Evolutionary conservation across 176 grass and related monocot genomes (phyloP).

Genomic region (Pharus latifolius): DNA sequence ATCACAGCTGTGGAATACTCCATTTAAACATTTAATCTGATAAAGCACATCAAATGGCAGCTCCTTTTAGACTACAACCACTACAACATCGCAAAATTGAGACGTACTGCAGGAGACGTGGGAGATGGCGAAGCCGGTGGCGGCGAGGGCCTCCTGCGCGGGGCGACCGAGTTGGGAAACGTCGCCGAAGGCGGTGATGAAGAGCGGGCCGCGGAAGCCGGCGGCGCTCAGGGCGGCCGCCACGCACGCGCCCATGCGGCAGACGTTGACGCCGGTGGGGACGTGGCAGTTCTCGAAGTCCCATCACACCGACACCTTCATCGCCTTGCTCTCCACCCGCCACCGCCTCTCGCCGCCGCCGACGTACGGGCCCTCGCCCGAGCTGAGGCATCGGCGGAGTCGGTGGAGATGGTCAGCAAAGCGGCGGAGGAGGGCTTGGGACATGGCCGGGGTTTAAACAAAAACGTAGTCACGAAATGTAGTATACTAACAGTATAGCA

Average conservation of each 20-base stretch:
- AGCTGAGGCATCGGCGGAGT: conserved; percentile 10
- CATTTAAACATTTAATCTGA: too few relatives aligned
- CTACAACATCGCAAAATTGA: background rate
- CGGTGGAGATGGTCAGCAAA: background rate
- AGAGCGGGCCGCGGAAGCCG: conserved; percentile 68
- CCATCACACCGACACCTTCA: conserved; percentile 87
- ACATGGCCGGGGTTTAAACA: conserved; percentile 39
- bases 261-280: conserved; percentile 46
- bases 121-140: conserved; percentile 69
- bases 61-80: background rate
- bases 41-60: background rate
- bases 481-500: too few relatives aligned
- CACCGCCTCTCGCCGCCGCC: conserved; percentile 15
- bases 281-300: conserved; percentile 93
- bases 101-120: conserved; percentile 71
- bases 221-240: conserved; percentile 52
- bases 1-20: too few relatives aligned
- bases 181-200: conserved; percentile 85
- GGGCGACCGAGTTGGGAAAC: conserved; percentile 41
- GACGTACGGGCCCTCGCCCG: background rate
- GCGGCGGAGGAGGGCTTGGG: conserved; percentile 18
- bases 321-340: conserved; percentile 32
- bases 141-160: conserved; percentile 58
- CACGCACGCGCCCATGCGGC: conserved; percentile 46
- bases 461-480: too few relatives aligned